phyloP scores from a whole-genome alignment of 2,329 filamentous ascomycete species.

The Hymenoscyphus fructigenus region DNA sequence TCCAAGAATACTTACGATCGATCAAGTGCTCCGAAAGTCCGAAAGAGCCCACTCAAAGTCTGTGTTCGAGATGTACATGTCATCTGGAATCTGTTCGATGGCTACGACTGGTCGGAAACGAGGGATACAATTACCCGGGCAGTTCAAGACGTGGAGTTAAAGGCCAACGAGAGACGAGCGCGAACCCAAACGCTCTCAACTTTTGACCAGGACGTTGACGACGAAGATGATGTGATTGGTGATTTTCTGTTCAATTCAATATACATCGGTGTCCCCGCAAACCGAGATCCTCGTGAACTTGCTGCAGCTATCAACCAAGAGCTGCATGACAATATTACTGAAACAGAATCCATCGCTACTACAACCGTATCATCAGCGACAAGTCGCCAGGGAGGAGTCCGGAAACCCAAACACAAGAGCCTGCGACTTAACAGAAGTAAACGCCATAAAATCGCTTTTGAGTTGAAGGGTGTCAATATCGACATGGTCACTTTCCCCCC shows the following conservation, averaged over 20 bases:
- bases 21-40: conserved; percentile 59
- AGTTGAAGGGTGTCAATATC: conserved; percentile 78
- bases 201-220: conserved; percentile 64
- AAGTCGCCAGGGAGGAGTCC: conserved; percentile 45
- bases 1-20: conserved; percentile 71
- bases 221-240: conserved; percentile 81
- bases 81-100: conserved; percentile 97
- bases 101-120: conserved; percentile 92
- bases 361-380: conserved; percentile 65
- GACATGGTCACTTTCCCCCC: conserved; percentile 82
- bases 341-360: conserved; percentile 85
- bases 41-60: conserved; percentile 71
- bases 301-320: conserved; percentile 82
- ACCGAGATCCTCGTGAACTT: conserved; percentile 80
- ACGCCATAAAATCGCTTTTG: conserved; percentile 93
- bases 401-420: conserved; percentile 48
- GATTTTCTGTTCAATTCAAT: conserved; percentile 99
- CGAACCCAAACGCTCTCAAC: conserved; percentile 54
- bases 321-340: conserved; percentile 80
- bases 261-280: conserved; percentile 89
- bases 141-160: conserved; percentile 82
- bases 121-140: conserved; percentile 83
- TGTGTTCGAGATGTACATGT: conserved; percentile 83
- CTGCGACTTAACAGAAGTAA: conserved; percentile 81
- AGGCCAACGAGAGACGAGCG: conserved; percentile 72